Base-by-base conservation (phyloP, 208 protist genomes). In the Sergeia podlipaevii region DNA sequence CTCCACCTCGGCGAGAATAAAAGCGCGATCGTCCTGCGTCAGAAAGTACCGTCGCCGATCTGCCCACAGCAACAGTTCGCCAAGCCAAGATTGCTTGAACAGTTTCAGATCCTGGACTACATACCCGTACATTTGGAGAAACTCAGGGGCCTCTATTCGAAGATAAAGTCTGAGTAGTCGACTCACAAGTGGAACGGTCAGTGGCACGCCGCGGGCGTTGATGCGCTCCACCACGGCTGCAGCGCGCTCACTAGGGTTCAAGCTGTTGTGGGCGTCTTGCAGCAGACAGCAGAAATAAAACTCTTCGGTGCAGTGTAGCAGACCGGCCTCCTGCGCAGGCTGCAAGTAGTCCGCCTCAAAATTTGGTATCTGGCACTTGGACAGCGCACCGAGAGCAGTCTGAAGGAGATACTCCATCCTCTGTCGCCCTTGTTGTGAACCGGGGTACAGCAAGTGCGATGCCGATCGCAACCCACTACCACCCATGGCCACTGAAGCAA, bases 41-140 rank as follows among this genome's bases (percentile, higher is more conserved):
- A 92, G 69, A n/a, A 70, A 56, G 69, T 92, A 92, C 27, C 85
- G 80, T 17, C 80, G 80, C n/a, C 85, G 85, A 39, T 92, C 80
- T 1, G 85, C 85, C 80, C 85, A 92, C 18, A 89, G 60, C 6
- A 92, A 29, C 11, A 92, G 59, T 27, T 85, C 72, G 23, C 87
- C 76, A 0, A 85, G 67, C 80, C 85, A 92, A 26, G 70, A 47
- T n/a, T 38, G 17, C 4, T 70, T 70, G 1, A 75, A 74, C 36
- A 77, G 21, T 10, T 52, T 48, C 15, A 80, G 67, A 32, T 69
- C 47, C 15, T 70, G 27, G 32, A 70, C 74, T 13, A 77, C 84
- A 30, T 80, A 47, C n/a, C 49, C 48, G 60, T 92, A 92, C 11
- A 79, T 54, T 2, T 34, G 43, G 20, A 89, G 41, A 10, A 86